These are phyloP conservation scores for Mycena capillaripes DNA, from an alignment of 768 basidiomycete species.

Conservation along the genomic window DNA sequence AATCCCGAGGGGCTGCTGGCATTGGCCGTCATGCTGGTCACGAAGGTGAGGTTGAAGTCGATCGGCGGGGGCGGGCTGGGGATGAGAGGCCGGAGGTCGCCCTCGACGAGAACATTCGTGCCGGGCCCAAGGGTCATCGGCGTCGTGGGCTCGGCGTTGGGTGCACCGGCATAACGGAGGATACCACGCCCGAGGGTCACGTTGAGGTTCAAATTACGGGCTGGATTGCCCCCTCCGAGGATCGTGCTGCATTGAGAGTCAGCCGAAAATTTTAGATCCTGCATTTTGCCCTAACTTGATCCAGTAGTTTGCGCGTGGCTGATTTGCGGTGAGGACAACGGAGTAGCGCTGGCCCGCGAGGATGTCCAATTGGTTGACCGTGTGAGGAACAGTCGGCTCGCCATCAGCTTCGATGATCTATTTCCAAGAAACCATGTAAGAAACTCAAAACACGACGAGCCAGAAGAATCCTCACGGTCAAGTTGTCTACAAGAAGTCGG, in stretches of 20 bases:
- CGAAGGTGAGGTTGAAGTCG: conserved; percentile 45
- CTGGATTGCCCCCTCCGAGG: conserved; percentile 47
- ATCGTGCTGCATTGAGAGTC: conserved; percentile 8
- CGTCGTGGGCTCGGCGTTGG: conserved; percentile 46
- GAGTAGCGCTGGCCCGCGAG: conserved; percentile 67
- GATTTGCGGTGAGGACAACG: conserved; percentile 55
- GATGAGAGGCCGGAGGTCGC: conserved; percentile 36
- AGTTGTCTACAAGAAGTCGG: conserved; percentile 6
- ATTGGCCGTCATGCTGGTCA: conserved; percentile 39
- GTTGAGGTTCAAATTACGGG: conserved; percentile 45
- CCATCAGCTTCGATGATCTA: conserved; percentile 26
- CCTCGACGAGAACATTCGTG: too few species aligned
- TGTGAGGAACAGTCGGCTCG: background rate
- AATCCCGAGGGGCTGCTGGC: too few species aligned
- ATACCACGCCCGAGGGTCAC: conserved; percentile 48
- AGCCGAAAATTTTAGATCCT: too few species aligned
- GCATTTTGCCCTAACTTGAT: conserved; percentile 55
- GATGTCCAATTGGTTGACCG: conserved; percentile 37
- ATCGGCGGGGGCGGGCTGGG: conserved; percentile 34
- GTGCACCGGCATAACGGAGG: conserved; percentile 54
- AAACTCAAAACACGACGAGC: background rate
- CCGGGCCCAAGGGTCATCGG: conserved; percentile 41
- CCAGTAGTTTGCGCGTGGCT: conserved; percentile 63
- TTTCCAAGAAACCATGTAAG: background rate
- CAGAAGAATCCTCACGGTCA: conserved; percentile 4